A percentile compares a stretch with the other conserved stretches of the same genome.
phyloP scores from a whole-genome alignment of 345 rosid genomes.

The Gossypium rotundifolium region DNA sequence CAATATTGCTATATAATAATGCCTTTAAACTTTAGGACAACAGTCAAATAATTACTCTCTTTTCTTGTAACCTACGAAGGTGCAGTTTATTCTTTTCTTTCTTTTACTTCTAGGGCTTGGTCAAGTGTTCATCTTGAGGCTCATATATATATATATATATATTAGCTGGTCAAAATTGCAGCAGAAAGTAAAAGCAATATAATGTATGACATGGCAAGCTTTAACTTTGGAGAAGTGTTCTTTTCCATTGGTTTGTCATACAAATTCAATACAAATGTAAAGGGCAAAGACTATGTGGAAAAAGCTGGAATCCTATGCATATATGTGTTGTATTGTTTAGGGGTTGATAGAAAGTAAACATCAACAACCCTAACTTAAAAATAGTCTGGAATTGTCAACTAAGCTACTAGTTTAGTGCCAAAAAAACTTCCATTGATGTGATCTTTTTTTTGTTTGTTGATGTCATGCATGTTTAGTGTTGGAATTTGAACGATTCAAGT shows the following conservation, averaged over 20 bases:
- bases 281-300: neutral
- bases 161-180: neutral
- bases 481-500: no score
- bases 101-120: neutral
- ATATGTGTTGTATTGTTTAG: neutral
- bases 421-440: no score
- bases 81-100: neutral
- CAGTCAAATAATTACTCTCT: neutral
- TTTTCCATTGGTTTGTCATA: neutral
- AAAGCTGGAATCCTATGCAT: neutral
- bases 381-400: neutral
- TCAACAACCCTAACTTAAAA: neutral
- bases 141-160: no score
- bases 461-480: no score
- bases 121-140: neutral
- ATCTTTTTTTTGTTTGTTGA: no score
- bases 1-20: neutral
- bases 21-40: neutral
- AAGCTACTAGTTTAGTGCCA: no score
- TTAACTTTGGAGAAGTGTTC: slow-evolving; percentile 3
- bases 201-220: neutral
- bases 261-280: neutral
- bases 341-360: neutral
- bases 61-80: neutral
- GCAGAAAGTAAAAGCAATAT: slow-evolving; percentile 6